Percentiles rank a stretch among this genome's conserved stretches.
Conservation (phyloP, 345 rosid genomes). For the Hevea brasiliensis region DNA sequence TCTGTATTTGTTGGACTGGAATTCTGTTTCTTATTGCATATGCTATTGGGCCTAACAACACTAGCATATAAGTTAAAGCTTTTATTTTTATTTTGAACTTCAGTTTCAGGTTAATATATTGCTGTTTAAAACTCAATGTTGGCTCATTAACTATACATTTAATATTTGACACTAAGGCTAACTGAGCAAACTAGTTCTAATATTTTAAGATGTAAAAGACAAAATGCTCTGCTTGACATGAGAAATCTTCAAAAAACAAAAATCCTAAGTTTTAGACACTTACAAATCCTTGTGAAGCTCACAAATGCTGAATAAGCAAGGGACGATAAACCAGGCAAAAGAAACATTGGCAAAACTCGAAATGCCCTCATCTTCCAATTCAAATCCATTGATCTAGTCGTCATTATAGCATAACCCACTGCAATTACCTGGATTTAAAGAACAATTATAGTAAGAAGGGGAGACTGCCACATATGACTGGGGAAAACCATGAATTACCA, state of each 20-base stretch:
- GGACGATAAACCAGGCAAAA: conserved; percentile 60
- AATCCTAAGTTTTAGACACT: conserved; percentile 21
- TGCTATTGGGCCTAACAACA: not conserved
- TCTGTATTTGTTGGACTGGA: not conserved
- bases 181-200: not conserved
- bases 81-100: not conserved
- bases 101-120: not conserved
- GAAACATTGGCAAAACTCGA: conserved; percentile 65
- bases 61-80: not conserved
- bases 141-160: not conserved
- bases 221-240: not conserved
- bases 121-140: not conserved
- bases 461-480: not conserved
- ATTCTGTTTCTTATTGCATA: not conserved
- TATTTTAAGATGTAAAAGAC: not conserved
- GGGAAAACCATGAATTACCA: not conserved
- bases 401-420: conserved; percentile 61
- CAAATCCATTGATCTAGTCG: conserved; percentile 59
- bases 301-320: conserved; percentile 50
- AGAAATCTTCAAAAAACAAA: not conserved
- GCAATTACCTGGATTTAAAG: conserved; percentile 50
- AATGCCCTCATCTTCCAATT: conserved; percentile 71
- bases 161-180: not conserved
- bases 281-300: conserved; percentile 64
- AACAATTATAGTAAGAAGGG: not conserved